These are phyloP conservation scores for Annulohypoxylon nitens DNA, from an alignment of 495 filamentous ascomycete genomes.

Conservation along the genomic window DNA sequence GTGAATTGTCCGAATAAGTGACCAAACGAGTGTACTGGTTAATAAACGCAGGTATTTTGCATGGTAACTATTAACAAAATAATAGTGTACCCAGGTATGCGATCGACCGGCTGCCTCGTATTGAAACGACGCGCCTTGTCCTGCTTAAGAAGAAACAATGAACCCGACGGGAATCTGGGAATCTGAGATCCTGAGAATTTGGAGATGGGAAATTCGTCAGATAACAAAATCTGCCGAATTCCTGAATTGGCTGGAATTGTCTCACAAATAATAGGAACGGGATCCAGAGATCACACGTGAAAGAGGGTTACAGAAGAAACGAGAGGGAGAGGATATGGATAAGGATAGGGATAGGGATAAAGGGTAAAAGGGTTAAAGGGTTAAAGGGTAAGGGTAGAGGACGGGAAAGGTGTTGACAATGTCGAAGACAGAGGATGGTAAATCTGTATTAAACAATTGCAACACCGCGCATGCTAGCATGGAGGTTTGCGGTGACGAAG, in stretches of 20 bases:
- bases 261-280: slow-evolving; percentile 46
- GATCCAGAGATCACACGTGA: slow-evolving; percentile 27
- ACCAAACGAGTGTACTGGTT: slow-evolving; percentile 43
- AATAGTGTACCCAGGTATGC: slow-evolving; percentile 22
- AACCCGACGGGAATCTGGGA: slow-evolving; percentile 33
- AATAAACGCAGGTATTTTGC: slow-evolving; percentile 38
- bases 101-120: slow-evolving; percentile 29
- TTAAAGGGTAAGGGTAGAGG: background rate
- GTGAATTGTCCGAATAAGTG: slow-evolving; percentile 30
- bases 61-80: background rate
- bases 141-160: slow-evolving; percentile 44
- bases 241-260: slow-evolving; percentile 42
- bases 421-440: slow-evolving; percentile 40
- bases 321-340: slow-evolving; percentile 34
- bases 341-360: slow-evolving; percentile 19
- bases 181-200: slow-evolving; percentile 42
- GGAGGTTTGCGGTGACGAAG: slow-evolving; percentile 17
- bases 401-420: slow-evolving; percentile 34
- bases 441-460: slow-evolving; percentile 45
- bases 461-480: slow-evolving; percentile 6
- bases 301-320: slow-evolving; percentile 34
- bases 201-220: slow-evolving; percentile 29
- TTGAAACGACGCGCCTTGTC: slow-evolving; percentile 35
- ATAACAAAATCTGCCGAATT: slow-evolving; percentile 28
- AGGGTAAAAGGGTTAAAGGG: background rate